A percentile compares a stretch with the other conserved stretches of the same genome.
Conservation (phyloP, 345 rosid species). For the Gossypium sturtianum region DNA sequence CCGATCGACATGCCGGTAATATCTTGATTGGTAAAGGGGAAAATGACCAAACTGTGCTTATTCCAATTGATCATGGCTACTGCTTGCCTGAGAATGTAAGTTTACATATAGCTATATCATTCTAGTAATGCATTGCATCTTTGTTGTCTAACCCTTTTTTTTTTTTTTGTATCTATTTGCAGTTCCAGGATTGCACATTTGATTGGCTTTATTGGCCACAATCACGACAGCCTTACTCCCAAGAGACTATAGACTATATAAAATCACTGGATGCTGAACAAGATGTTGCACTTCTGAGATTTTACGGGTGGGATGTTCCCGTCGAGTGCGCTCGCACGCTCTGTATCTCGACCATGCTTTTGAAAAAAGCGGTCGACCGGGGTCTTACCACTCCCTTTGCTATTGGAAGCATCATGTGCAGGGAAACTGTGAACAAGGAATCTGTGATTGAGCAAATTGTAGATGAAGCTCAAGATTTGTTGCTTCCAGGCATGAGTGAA, state of each 20-base stretch:
- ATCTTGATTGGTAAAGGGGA: constrained; percentile 49
- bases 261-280: constrained; percentile 60
- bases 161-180: constrained; percentile 9
- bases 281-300: constrained; percentile 63
- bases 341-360: constrained; percentile 76
- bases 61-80: constrained; percentile 95
- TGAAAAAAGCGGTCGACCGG: constrained; percentile 70
- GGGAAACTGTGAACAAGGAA: constrained; percentile 61
- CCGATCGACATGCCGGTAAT: constrained; percentile 92
- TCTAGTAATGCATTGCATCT: too few species aligned
- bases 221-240: constrained; percentile 59
- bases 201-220: constrained; percentile 99
- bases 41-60: constrained; percentile 54
- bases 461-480: constrained; percentile 52
- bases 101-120: constrained; percentile 2
- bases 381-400: constrained; percentile 61
- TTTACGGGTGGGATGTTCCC: constrained; percentile 66
- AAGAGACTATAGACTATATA: constrained; percentile 51
- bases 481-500: constrained; percentile 60
- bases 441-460: constrained; percentile 72
- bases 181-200: constrained; percentile 97
- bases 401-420: constrained; percentile 83
- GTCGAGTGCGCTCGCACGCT: constrained; percentile 53
- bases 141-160: too few species aligned
- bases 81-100: constrained; percentile 88